Evolutionary conservation across 495 filamentous ascomycete genomes (phyloP), one percentile per base, ranked within the genome.

Genomic region (Lindgomyces ingoldianus): DNA sequence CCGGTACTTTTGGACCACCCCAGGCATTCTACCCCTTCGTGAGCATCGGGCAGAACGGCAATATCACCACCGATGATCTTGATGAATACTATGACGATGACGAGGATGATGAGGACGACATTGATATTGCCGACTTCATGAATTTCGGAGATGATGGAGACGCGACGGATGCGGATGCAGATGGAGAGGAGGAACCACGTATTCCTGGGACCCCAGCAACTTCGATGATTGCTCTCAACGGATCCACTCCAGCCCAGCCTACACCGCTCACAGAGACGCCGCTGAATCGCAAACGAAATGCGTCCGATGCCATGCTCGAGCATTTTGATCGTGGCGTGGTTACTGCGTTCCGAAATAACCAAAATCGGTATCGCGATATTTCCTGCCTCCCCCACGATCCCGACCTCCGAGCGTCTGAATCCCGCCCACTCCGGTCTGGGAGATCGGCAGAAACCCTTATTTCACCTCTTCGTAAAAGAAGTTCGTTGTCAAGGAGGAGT

Each of bases 321-420:
- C 89, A 91, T 60, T 84, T 91, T 56, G 84, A 88, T 67, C 79
- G 83, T 45, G 83, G 85, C 54, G 81, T 87, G 39, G 89, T 92
- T 61, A 89, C 87, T 30, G 87, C 89, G 8, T 94, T 93, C 78
- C 88, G 89, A 42, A 84, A 84, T 39, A 89, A 92, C 70, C 88
- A 93, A 73, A 84, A 84, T 70, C 85, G 87, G 6, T 65, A 57
- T 27, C 59, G 68, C 8, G 60, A 64, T 30, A n/a, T 70, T 27
- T 51, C 70, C 22, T 46, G 70, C 48, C 67, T 67, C 18, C 70
- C 66, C 19, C 48, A 66, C 25, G 58, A 67, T 30, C 66, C 69
- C 11, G 48, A 53, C 24, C 47, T 63, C 29, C 66, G 66, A 4
- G 66, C 69, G 9, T 69, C 65, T 19, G 59, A 57, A 41, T 69